A percentile compares a stretch with the other conserved stretches of the same genome.
phyloP scores from a whole-genome alignment of 2,329 filamentous ascomycete species.

The Ophiostoma quercus region DNA sequence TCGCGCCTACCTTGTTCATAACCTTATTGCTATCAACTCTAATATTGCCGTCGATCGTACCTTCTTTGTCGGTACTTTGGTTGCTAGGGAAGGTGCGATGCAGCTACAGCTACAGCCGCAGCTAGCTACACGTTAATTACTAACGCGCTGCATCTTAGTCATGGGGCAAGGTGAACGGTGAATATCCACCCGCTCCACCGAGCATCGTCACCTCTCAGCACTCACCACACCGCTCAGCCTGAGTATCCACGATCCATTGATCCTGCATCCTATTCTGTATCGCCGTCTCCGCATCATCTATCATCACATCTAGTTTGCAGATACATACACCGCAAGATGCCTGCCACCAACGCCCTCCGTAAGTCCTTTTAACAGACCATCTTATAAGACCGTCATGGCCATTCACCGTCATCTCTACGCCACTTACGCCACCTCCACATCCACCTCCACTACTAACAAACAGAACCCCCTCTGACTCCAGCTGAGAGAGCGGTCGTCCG shows the following conservation, averaged over 20 bases:
- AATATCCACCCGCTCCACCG: background rate
- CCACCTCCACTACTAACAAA: conserved; percentile 5
- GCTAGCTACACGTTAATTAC: too few relatives aligned
- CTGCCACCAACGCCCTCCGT: background rate
- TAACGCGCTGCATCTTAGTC: background rate
- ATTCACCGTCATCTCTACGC: too few relatives aligned
- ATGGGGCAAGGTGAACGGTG: background rate
- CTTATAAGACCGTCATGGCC: too few relatives aligned
- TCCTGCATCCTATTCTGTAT: background rate
- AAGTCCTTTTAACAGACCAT: background rate
- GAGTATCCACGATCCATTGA: background rate
- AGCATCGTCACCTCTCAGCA: background rate
- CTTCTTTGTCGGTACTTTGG: background rate
- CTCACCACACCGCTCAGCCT: background rate
- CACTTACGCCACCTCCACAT: background rate
- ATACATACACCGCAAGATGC: background rate
- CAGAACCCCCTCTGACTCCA: conserved; percentile 15
- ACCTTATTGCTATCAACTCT: background rate
- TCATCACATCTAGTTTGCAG: background rate
- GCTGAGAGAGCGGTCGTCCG: conserved; percentile 19
- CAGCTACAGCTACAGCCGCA: background rate
- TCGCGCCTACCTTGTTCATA: background rate
- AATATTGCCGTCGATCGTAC: background rate
- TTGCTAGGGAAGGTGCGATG: background rate
- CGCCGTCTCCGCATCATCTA: too few relatives aligned